A percentile compares a stretch with the other conserved stretches of the same genome.
Conservation (phyloP, 306 rosid species). For the Sicyos baderoa region DNA sequence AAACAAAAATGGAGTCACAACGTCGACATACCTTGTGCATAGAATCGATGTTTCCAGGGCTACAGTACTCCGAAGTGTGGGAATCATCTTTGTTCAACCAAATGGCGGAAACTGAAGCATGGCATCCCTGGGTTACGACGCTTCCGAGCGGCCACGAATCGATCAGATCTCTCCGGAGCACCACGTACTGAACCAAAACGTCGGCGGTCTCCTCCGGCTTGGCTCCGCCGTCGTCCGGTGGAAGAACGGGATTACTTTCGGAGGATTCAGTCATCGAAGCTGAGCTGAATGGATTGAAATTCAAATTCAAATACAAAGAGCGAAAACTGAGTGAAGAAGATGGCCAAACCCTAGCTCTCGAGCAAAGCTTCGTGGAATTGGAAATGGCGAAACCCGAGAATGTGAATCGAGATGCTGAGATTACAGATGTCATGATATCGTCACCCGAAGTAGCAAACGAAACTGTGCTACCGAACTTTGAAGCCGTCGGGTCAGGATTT, state of each 20-base stretch:
- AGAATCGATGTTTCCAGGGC: conserved; percentile 63
- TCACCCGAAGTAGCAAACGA: conserved; percentile 8
- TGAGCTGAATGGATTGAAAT: conserved; percentile 27
- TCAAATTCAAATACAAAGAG: conserved; percentile 14
- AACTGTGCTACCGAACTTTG: not conserved
- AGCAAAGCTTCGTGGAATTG: not conserved
- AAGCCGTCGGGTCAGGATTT: too few species aligned
- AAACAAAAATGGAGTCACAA: too few species aligned
- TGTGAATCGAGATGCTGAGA: conserved; percentile 30
- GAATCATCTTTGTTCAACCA: conserved; percentile 68
- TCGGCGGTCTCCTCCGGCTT: conserved; percentile 29
- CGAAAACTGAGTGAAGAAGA: conserved; percentile 13
- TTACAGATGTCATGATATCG: conserved; percentile 33
- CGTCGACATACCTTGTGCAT: conserved; percentile 56
- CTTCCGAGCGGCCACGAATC: conserved; percentile 83
- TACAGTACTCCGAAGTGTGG: conserved; percentile 47
- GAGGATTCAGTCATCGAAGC: conserved; percentile 61
- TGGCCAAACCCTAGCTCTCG: conserved; percentile 14
- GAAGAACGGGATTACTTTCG: conserved; percentile 10
- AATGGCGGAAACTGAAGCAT: conserved; percentile 74
- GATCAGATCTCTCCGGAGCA: conserved; percentile 87
- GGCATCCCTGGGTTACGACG: conserved; percentile 75
- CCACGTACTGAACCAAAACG: conserved; percentile 68
- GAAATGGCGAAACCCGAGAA: conserved; percentile 25
- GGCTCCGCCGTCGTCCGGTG: conserved; percentile 19